Conservation (phyloP, 768 basidiomycete species). For the Trametes elegans region DNA sequence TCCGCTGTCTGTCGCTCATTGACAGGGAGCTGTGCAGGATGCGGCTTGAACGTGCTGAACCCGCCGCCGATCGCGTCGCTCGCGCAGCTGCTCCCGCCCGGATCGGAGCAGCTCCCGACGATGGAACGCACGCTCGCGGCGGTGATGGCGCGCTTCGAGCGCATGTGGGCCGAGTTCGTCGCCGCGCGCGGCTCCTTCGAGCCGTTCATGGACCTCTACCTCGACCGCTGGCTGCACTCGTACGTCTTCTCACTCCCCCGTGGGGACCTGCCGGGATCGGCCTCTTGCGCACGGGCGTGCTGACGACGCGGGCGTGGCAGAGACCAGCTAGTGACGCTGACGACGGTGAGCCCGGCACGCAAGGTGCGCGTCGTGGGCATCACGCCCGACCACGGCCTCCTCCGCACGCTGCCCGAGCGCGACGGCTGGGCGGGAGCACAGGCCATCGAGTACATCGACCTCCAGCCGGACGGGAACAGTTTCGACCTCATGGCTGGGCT, state of each 20-base stretch:
- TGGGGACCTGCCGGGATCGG: too few relatives aligned
- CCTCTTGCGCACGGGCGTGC: not conserved
- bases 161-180: conserved; percentile 75
- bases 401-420: conserved; percentile 74
- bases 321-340: conserved; percentile 79
- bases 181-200: conserved; percentile 66
- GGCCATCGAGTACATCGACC: conserved; percentile 65
- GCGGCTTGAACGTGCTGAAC: conserved; percentile 86
- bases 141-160: conserved; percentile 74
- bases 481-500: conserved; percentile 93
- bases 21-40: conserved; percentile 48
- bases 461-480: conserved; percentile 96
- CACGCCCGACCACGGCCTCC: conserved; percentile 81
- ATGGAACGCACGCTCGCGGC: conserved; percentile 75
- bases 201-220: conserved; percentile 79
- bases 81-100: conserved; percentile 55
- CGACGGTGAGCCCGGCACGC: conserved; percentile 67
- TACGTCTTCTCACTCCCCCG: conserved; percentile 42
- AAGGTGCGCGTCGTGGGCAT: conserved; percentile 80
- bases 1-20: not conserved
- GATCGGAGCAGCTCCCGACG: conserved; percentile 39
- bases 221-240: conserved; percentile 88
- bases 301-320: conserved; percentile 43
- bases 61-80: conserved; percentile 81
- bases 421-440: conserved; percentile 29